Percentiles rank a stretch among this genome's conserved stretches.
phyloP scores from a whole-genome alignment of 1,139 yeast genomes.

The Geotrichum fermentans region DNA sequence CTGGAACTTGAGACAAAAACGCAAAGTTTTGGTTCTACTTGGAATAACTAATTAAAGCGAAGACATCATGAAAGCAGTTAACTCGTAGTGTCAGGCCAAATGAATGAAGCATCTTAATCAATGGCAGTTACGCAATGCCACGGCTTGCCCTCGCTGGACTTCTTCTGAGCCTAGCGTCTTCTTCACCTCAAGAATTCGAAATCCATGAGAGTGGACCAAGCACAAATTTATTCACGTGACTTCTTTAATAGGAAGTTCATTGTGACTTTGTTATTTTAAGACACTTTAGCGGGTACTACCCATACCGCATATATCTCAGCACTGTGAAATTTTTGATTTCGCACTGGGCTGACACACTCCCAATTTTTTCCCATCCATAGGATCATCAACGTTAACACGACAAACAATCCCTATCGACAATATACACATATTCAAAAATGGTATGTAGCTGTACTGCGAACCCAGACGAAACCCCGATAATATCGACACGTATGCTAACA shows the following conservation, averaged over 20 bases:
- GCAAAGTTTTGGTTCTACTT: too few relatives aligned
- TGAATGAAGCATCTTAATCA: not conserved
- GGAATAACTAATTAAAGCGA: too few relatives aligned
- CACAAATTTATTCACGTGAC: not conserved
- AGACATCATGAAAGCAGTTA: too few relatives aligned
- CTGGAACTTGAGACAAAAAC: too few relatives aligned
- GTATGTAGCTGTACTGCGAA: not conserved
- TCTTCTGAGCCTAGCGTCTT: too few relatives aligned
- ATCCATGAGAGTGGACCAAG: too few relatives aligned
- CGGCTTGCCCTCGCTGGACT: too few relatives aligned
- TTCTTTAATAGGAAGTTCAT: not conserved
- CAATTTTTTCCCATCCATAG: conserved; percentile 3
- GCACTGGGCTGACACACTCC: not conserved
- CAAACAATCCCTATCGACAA: conserved; percentile 14
- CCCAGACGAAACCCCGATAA: not conserved
- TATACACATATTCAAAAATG: conserved; percentile 4
- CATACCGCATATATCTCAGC: not conserved
- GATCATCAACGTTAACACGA: not conserved
- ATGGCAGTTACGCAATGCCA: not conserved
- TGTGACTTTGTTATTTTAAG: not conserved
- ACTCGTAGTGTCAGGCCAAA: too few relatives aligned
- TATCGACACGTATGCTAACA: not conserved
- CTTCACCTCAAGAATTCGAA: too few relatives aligned
- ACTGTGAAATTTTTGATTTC: not conserved
- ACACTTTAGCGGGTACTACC: not conserved